Percentiles rank a stretch among this genome's conserved stretches.
These are phyloP conservation scores for Globisporangium acanthophoron DNA, from an alignment of 352 stramenopile genomes.

Conservation along the genomic window DNA sequence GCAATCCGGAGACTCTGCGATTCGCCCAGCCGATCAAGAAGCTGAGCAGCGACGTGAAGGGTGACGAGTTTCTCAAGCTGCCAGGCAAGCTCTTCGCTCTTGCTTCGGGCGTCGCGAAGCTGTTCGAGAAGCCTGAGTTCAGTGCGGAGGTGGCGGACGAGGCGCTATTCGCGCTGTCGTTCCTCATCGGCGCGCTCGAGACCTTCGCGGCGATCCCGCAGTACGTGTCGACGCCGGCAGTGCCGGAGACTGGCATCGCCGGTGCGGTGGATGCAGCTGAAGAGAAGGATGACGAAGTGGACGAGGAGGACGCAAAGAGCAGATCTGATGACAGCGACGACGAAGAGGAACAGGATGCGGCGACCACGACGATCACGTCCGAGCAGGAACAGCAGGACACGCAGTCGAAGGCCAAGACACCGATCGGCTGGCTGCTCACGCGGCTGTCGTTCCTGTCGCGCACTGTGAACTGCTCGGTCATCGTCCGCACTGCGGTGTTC, in stretches of 20 bases:
- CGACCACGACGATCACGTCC: constrained; percentile 18
- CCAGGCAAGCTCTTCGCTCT: constrained; percentile 57
- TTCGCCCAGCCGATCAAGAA: constrained; percentile 31
- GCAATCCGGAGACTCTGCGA: constrained; percentile 37
- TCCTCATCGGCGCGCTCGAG: constrained; percentile 55
- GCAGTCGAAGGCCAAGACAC: constrained; percentile 47
- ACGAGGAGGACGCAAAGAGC: constrained; percentile 12
- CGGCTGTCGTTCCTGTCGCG: constrained; percentile 78
- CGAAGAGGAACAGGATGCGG: constrained; percentile 20
- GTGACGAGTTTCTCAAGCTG: constrained; percentile 43
- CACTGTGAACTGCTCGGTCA: constrained; percentile 34
- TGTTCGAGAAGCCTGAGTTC: constrained; percentile 58
- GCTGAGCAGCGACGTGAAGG: constrained; percentile 20
- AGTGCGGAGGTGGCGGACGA: constrained; percentile 49
- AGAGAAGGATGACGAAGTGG: constrained; percentile 11
- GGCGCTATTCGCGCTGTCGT: constrained; percentile 50
- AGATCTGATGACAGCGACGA: constrained; percentile 19
- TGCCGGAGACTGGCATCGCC: constrained; percentile 15
- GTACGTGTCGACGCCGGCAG: constrained; percentile 32
- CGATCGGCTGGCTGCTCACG: constrained; percentile 79
- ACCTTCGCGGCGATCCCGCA: constrained; percentile 52
- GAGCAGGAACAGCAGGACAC: constrained; percentile 40
- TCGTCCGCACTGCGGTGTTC: constrained; percentile 73
- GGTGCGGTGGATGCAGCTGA: constrained; percentile 8
- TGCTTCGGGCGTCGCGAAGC: constrained; percentile 51